phyloP scores from a whole-genome alignment of 1,139 yeast genomes.

The Yamadazyma jaroonii region DNA sequence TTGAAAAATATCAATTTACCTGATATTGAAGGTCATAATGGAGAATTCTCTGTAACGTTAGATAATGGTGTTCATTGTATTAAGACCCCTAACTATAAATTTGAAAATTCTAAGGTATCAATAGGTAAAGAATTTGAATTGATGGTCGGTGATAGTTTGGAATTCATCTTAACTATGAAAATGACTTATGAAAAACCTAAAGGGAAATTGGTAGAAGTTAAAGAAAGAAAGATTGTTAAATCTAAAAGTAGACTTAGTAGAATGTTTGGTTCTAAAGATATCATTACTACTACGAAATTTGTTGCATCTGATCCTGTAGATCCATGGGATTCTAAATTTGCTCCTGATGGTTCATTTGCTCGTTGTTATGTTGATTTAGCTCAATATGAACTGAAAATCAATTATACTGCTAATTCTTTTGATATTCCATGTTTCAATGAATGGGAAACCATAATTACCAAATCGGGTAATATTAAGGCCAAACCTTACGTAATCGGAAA shows the following conservation, averaged over 20 bases:
- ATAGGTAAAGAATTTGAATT: slow-evolving; percentile 85
- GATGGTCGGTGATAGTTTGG: slow-evolving; percentile 62
- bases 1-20: slow-evolving; percentile 59
- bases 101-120: slow-evolving; percentile 36
- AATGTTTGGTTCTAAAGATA: slow-evolving; percentile 48
- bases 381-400: slow-evolving; percentile 53
- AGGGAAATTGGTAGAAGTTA: slow-evolving; percentile 55
- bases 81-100: slow-evolving; percentile 61
- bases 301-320: slow-evolving; percentile 53
- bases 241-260: slow-evolving; percentile 45
- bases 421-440: slow-evolving; percentile 71
- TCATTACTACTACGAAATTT: slow-evolving; percentile 52
- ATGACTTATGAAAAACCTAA: slow-evolving; percentile 55
- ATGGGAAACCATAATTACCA: slow-evolving; percentile 58
- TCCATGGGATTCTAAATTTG: slow-evolving; percentile 57
- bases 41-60: slow-evolving; percentile 66
- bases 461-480: slow-evolving; percentile 24
- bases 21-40: slow-evolving; percentile 51
- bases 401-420: slow-evolving; percentile 51
- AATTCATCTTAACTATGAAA: slow-evolving; percentile 74
- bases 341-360: slow-evolving; percentile 87
- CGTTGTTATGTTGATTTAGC: slow-evolving; percentile 66
- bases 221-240: slow-evolving; percentile 50
- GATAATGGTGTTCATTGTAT: slow-evolving; percentile 91
- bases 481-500: slow-evolving; percentile 66